These are phyloP conservation scores for Camellia granthamiana DNA, from an alignment of 148 eudicot genomes.

Conservation along the genomic window DNA sequence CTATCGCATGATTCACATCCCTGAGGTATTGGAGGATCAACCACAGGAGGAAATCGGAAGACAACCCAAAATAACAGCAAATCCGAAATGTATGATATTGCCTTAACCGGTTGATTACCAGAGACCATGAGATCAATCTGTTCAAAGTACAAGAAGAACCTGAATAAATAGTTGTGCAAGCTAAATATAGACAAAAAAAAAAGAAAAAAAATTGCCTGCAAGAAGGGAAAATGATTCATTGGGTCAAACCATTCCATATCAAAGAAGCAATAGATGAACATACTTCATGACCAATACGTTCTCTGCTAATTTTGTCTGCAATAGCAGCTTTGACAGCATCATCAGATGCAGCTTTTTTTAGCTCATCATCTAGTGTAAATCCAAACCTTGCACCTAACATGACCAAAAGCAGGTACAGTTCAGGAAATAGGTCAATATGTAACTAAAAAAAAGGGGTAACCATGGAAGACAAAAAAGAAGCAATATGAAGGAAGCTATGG, in stretches of 20 bases:
- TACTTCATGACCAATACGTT: constrained; percentile 95
- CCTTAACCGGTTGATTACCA: constrained; percentile 78
- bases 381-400: constrained; percentile 75
- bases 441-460: neutral
- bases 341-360: constrained; percentile 79
- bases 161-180: neutral
- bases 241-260: neutral
- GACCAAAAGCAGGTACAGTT: constrained; percentile 9
- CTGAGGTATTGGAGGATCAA: constrained; percentile 47
- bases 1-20: constrained; percentile 39
- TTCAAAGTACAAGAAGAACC: constrained; percentile 8
- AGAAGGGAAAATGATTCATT: neutral
- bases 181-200: neutral
- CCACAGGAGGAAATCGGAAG: constrained; percentile 61
- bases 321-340: constrained; percentile 80
- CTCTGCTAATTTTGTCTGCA: constrained; percentile 91
- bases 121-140: constrained; percentile 95
- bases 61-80: constrained; percentile 75
- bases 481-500: neutral
- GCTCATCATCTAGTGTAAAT: constrained; percentile 65
- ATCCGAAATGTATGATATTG: constrained; percentile 57
- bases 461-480: neutral
- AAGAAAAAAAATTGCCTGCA: neutral
- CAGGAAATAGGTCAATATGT: neutral
- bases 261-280: constrained; percentile 17